Evolutionary conservation across 2,329 filamentous ascomycete genomes (phyloP).

Genomic region (Cladophialophora immunda): DNA sequence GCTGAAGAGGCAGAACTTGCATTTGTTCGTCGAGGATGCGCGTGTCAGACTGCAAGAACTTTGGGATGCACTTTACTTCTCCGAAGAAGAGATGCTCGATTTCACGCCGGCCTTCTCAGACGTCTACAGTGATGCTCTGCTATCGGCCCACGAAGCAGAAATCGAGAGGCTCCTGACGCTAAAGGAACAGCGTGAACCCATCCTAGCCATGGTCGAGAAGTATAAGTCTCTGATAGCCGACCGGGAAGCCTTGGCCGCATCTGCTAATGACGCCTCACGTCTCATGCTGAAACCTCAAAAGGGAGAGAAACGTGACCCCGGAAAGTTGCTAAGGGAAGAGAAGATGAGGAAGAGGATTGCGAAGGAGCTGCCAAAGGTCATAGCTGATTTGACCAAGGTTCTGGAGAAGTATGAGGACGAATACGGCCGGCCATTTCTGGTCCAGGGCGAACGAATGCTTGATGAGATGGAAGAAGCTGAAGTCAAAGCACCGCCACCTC

Average conservation of each 20-base stretch:
- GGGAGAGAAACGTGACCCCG: conserved; percentile 92
- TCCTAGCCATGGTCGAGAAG: conserved; percentile 80
- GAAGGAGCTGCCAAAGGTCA: conserved; percentile 93
- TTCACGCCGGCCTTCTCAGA: conserved; percentile 97
- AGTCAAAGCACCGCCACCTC: conserved; percentile 66
- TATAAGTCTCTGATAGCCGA: conserved; percentile 85
- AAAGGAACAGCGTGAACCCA: conserved; percentile 86
- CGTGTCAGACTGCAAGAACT: conserved; percentile 89
- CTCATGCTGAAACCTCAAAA: conserved; percentile 91
- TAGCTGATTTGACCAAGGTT: conserved; percentile 80
- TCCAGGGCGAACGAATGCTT: conserved; percentile 90
- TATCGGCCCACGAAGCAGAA: conserved; percentile 94
- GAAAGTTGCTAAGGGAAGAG: conserved; percentile 91
- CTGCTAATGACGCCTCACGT: conserved; percentile 92
- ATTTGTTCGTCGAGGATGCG: conserved; percentile 94
- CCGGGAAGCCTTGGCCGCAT: conserved; percentile 84
- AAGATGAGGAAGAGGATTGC: conserved; percentile 98
- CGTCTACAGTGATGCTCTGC: conserved; percentile 92
- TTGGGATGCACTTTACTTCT: conserved; percentile 94
- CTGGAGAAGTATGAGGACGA: conserved; percentile 92
- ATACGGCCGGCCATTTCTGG: conserved; percentile 89
- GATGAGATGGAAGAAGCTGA: conserved; percentile 78
- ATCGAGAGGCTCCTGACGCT: conserved; percentile 82
- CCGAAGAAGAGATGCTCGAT: conserved; percentile 97
- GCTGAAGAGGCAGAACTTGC: conserved; percentile 92